Base-by-base conservation (phyloP, 2,329 filamentous ascomycete genomes). In the Pezicula carpinea region DNA sequence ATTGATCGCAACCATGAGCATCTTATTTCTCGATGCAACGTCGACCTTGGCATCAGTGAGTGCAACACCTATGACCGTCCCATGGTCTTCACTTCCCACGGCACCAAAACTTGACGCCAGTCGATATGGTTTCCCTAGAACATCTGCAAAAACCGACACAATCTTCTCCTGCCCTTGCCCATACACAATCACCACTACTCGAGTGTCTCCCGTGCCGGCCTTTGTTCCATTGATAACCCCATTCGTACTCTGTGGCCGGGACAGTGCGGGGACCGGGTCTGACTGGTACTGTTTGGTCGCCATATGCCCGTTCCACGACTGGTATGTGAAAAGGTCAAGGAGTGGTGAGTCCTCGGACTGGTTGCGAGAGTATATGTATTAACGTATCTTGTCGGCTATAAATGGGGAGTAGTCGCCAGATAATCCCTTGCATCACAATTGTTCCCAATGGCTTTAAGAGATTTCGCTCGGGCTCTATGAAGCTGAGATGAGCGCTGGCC, bases 71-170 rank as follows among this genome's bases (percentile, higher is more conserved):
- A 89, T 72, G 7, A 92, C 83, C n/a, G 79, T 73, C 52, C 81
- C 79, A 58, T 75, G 69, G 58, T 85, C 75, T 43, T 77, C 69
- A 43, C 67, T 58, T 54, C 71, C 71, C 57, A 82, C 71, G 39
- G 77, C 68, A 51, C 72, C 68, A 64, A 86, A 74, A 46, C 75
- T 69, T 26, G 71, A 65, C 44, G 79, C 78, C 36, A 84, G 70
- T 49, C 75, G 77, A 67, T 79, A 84, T 17, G 83, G 78, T 63
- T 90, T 88, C 13, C 89, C 88, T 35, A 93, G 69, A 6, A 92
- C 83, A 59, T 92, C 86, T 21, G 88, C 87, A 56, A 91, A 86
- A 29, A 87, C 71, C 18, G 80, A 79, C 22, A 91, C 81, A 53
- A 93, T 87, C 34, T 77, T 76, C 50, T 91, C 84, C 63, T 92